Evolutionary conservation across 2,329 filamentous ascomycete species (phyloP).

Genomic region (Colletotrichum orchidophilum): DNA sequence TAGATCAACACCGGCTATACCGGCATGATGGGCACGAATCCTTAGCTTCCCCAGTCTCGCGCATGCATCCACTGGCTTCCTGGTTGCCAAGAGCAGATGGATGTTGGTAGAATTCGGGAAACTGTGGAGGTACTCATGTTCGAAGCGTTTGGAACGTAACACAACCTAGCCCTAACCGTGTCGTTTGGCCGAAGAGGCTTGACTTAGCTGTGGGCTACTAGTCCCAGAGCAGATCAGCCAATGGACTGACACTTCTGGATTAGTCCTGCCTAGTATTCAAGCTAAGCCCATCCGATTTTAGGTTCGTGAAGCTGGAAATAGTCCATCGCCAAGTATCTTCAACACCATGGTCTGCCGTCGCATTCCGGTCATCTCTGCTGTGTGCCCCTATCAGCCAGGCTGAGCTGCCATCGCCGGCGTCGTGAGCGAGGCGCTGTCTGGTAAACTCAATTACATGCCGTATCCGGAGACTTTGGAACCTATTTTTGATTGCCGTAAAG

Average conservation of each 20-base stretch:
- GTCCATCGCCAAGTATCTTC: background rate
- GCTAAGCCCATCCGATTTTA: background rate
- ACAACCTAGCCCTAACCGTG: background rate
- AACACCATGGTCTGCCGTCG: background rate
- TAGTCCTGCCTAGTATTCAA: background rate
- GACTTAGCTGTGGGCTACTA: background rate
- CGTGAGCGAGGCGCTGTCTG: background rate
- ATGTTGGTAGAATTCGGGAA: background rate
- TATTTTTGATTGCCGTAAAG: conserved; percentile 3
- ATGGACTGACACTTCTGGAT: background rate
- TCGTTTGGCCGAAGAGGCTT: background rate
- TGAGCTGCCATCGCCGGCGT: conserved; percentile 9
- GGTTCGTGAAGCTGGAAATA: background rate
- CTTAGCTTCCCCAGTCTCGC: background rate
- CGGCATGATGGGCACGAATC: background rate
- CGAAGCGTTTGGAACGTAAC: background rate
- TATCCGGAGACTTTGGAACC: conserved; percentile 11
- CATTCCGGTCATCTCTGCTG: background rate
- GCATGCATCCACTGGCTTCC: background rate
- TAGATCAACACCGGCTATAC: background rate
- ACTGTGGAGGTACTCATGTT: background rate
- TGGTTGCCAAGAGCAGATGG: background rate
- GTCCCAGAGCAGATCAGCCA: background rate
- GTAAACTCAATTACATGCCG: background rate
- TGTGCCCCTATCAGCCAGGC: background rate